A percentile compares a stretch with the other conserved stretches of the same genome.
phyloP scores from a whole-genome alignment of 306 rosid species.

The Quercus agrifolia region DNA sequence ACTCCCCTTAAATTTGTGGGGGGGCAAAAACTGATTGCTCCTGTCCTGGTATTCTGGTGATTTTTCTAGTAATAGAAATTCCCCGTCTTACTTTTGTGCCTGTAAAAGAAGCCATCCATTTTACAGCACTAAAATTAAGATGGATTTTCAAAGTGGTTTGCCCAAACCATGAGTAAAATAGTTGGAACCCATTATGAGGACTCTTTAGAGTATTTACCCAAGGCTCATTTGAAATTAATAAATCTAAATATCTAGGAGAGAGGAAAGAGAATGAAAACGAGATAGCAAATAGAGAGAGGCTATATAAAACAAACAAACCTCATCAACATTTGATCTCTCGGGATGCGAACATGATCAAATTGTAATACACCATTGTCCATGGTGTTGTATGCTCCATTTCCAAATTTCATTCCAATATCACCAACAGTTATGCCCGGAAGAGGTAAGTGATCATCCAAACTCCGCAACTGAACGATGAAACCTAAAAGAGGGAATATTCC shows the following conservation, averaged over 20 bases:
- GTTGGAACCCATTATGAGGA: neutral
- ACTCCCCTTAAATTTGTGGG: neutral
- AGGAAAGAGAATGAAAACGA: neutral
- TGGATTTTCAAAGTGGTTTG: neutral
- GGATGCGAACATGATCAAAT: slow-evolving; percentile 82
- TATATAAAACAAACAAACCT: slow-evolving; percentile 43
- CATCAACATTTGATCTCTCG: slow-evolving; percentile 95
- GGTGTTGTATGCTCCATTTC: slow-evolving; percentile 82
- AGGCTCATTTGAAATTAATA: neutral
- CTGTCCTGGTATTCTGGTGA: neutral
- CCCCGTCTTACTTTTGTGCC: neutral
- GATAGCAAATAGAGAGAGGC: neutral
- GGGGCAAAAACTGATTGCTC: neutral
- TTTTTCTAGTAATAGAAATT: neutral
- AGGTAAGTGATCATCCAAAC: slow-evolving; percentile 88
- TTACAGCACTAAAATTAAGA: neutral
- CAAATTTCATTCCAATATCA: slow-evolving; percentile 93
- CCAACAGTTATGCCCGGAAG: slow-evolving; percentile 88
- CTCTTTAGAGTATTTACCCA: neutral
- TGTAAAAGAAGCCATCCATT: neutral
- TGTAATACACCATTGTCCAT: slow-evolving; percentile 92
- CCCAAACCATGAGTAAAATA: neutral
- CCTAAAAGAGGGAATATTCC: slow-evolving; percentile 44
- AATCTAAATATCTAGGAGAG: neutral
- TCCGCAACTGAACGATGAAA: slow-evolving; percentile 91